Evolutionary conservation across 495 filamentous ascomycete species (phyloP).

Genomic region (Penicillium silybi): DNA sequence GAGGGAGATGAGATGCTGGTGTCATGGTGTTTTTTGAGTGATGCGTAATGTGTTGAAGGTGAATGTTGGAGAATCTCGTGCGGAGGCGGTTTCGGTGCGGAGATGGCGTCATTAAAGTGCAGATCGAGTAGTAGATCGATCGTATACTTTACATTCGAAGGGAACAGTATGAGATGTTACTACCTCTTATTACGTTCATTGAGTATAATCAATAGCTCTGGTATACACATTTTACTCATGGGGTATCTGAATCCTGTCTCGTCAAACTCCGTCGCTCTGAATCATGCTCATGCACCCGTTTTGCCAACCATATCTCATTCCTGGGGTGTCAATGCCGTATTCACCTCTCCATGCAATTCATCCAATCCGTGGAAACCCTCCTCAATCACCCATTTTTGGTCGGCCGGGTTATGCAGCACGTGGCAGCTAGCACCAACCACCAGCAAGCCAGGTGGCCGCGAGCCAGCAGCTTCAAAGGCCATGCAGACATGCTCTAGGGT

Average conservation of each 20-base stretch:
- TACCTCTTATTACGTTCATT: background rate
- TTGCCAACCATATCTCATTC: constrained; percentile 9
- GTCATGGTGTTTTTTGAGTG: constrained; percentile 10
- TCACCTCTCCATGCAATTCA: constrained; percentile 28
- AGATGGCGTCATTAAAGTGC: constrained; percentile 15
- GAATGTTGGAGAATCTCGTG: background rate
- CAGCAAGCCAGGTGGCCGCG: constrained; percentile 81
- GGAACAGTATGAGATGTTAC: too few species aligned
- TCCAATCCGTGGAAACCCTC: constrained; percentile 76
- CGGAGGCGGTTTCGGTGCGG: constrained; percentile 9
- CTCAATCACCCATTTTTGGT: constrained; percentile 79
- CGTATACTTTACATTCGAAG: background rate
- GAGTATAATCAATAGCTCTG: background rate
- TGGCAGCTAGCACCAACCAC: constrained; percentile 86
- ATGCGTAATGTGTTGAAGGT: background rate
- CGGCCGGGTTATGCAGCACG: constrained; percentile 54
- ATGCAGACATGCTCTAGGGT: constrained; percentile 72
- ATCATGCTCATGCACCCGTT: constrained; percentile 1
- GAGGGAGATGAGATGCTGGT: constrained; percentile 13
- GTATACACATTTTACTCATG: constrained; percentile 3
- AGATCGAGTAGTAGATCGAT: background rate
- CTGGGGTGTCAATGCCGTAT: constrained; percentile 5
- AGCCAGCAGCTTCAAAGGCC: constrained; percentile 87
- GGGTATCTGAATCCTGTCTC: constrained; percentile 23
- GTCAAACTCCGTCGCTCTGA: constrained; percentile 10